Percentiles rank a stretch among this genome's conserved stretches.
Evolutionary conservation across 2,329 filamentous ascomycete species (phyloP).

Genomic region (Orbilia quercus): DNA sequence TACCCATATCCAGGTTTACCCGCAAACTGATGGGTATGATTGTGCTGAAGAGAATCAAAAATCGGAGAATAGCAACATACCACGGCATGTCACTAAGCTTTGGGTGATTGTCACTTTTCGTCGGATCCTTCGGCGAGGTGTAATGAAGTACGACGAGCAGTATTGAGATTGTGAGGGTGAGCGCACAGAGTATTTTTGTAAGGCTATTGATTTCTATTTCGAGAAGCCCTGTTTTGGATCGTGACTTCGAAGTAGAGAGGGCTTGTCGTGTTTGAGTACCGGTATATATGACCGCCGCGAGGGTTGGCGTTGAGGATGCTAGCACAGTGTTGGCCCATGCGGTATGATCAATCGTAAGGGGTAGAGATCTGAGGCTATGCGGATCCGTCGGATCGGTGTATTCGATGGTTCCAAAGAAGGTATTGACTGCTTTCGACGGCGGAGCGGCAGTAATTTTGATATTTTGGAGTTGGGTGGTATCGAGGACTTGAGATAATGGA

Average conservation of each 20-base stretch:
- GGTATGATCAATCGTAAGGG: constrained; percentile 93
- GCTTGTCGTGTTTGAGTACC: constrained; percentile 93
- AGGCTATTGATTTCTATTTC: constrained; percentile 97
- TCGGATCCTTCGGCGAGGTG: constrained; percentile 46
- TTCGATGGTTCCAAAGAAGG: constrained; percentile 86
- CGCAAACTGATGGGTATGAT: constrained; percentile 97
- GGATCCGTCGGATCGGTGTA: constrained; percentile 54
- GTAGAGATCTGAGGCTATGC: constrained; percentile 70
- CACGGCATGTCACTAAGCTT: constrained; percentile 66
- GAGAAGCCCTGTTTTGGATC: constrained; percentile 91
- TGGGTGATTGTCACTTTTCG: constrained; percentile 60
- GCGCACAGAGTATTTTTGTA: constrained; percentile 91
- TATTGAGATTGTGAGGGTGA: constrained; percentile 87
- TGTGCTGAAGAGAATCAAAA: constrained; percentile 96
- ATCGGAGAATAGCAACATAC: constrained; percentile 99
- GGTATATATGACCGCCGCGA: constrained; percentile 93
- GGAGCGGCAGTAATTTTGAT: constrained; percentile 82
- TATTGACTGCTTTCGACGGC: constrained; percentile 92
- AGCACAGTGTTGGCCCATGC: constrained; percentile 99
- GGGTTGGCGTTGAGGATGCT: constrained; percentile 86
- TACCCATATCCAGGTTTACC: constrained; percentile 96
- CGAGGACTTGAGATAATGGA: constrained; percentile 82
- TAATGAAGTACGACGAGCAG: constrained; percentile 80
- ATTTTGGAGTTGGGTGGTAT: constrained; percentile 75
- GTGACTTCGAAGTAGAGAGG: constrained; percentile 87